phyloP scores from a whole-genome alignment of 1,139 yeast species.

The Lodderomyces parapsilosis region DNA sequence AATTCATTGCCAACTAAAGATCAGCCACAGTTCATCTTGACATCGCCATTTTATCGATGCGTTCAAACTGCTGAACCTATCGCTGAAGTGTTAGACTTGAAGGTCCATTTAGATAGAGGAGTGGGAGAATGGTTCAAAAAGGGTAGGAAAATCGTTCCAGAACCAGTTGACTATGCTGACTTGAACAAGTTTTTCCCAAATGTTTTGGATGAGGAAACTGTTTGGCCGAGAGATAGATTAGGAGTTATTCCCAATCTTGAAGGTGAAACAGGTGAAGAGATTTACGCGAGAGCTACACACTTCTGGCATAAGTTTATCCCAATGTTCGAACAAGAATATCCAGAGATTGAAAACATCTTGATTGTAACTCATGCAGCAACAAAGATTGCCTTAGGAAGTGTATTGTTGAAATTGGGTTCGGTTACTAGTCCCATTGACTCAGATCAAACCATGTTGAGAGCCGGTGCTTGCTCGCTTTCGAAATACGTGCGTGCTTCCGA shows the following conservation, averaged over 20 bases:
- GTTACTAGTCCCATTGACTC: constrained; percentile 53
- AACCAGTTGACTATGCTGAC: constrained; percentile 54
- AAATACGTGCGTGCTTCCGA: constrained; percentile 23
- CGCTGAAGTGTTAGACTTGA: constrained; percentile 53
- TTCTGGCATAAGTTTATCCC: constrained; percentile 55
- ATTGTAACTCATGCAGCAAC: constrained; percentile 84
- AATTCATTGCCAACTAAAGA: constrained; percentile 36
- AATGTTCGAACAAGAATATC: constrained; percentile 49
- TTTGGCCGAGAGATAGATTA: constrained; percentile 44
- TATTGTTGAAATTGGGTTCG: constrained; percentile 49
- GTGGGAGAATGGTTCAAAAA: constrained; percentile 71
- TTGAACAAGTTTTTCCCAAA: constrained; percentile 51
- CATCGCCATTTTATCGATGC: constrained; percentile 90
- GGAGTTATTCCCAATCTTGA: constrained; percentile 50
- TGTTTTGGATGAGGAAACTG: constrained; percentile 34
- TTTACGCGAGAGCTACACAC: constrained; percentile 51
- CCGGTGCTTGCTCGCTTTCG: constrained; percentile 49
- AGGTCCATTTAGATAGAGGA: constrained; percentile 68
- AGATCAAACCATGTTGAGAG: constrained; percentile 38
- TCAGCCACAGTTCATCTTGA: constrained; percentile 60
- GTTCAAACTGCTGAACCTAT: constrained; percentile 76
- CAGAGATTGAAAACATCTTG: constrained; percentile 54
- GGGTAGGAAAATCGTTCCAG: constrained; percentile 51
- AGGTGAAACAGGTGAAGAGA: constrained; percentile 68
- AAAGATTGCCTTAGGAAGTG: constrained; percentile 74